These are phyloP conservation scores for Flaveria sonorensis DNA, from an alignment of 129 eudicot species.

Conservation along the genomic window DNA sequence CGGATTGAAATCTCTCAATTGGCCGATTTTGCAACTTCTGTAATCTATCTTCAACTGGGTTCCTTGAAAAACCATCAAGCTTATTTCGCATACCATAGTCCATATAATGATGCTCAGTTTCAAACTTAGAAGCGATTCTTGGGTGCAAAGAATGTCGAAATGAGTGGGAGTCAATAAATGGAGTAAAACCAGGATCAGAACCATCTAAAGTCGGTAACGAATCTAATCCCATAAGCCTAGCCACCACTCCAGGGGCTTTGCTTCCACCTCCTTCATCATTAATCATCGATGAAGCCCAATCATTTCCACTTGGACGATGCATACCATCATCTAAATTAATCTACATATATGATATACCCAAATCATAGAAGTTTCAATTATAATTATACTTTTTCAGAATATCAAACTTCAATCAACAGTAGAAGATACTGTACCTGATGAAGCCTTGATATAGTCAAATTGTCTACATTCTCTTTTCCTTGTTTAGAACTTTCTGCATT, in stretches of 20 bases:
- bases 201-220: constrained; percentile 67
- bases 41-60: constrained; percentile 61
- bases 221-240: constrained; percentile 97
- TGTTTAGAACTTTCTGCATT: constrained; percentile 62
- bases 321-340: constrained; percentile 52
- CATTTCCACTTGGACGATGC: constrained; percentile 44
- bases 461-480: constrained; percentile 65
- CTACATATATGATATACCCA: constrained; percentile 44
- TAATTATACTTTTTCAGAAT: not conserved
- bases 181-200: constrained; percentile 51
- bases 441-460: constrained; percentile 45
- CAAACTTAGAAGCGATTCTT: constrained; percentile 40
- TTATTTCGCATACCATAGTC: constrained; percentile 60
- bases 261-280: constrained; percentile 60
- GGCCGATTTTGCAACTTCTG: constrained; percentile 67
- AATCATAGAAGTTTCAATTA: constrained; percentile 18
- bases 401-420: not conserved
- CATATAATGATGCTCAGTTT: constrained; percentile 44
- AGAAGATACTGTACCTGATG: constrained; percentile 48
- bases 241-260: constrained; percentile 97
- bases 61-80: constrained; percentile 66
- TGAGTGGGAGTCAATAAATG: constrained; percentile 51
- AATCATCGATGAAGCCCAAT: constrained; percentile 58
- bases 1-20: constrained; percentile 84
- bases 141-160: constrained; percentile 54